These are phyloP conservation scores for Diplodia sapinea DNA, from an alignment of 2,329 filamentous ascomycete species.

Conservation along the genomic window DNA sequence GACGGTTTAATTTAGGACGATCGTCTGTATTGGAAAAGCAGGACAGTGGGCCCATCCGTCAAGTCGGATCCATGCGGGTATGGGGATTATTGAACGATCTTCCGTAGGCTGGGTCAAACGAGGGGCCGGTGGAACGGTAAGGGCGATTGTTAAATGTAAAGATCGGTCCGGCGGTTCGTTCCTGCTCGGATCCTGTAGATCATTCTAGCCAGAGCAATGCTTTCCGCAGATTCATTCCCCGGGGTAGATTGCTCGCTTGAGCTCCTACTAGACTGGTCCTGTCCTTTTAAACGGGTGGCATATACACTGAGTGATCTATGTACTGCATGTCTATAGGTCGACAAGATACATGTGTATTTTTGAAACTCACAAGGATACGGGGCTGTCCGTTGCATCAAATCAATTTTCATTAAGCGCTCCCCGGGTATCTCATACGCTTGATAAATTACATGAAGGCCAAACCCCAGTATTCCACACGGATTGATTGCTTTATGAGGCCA, in stretches of 20 bases:
- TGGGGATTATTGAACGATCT: slow-evolving; percentile 8
- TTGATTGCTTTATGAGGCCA: neutral
- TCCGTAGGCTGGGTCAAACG: slow-evolving; percentile 14
- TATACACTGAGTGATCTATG: neutral
- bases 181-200: neutral
- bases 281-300: neutral
- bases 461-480: neutral
- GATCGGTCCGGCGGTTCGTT: neutral
- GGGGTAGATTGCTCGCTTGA: neutral
- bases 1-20: slow-evolving; percentile 20
- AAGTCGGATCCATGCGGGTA: neutral
- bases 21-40: slow-evolving; percentile 3
- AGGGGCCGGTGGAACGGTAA: neutral
- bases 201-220: neutral
- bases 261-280: neutral
- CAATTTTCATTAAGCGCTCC: slow-evolving; percentile 14
- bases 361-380: neutral
- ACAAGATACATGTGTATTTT: neutral
- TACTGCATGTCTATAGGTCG: neutral
- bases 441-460: slow-evolving; percentile 23
- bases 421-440: slow-evolving; percentile 22
- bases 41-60: slow-evolving; percentile 18
- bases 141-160: neutral
- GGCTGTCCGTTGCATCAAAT: neutral
- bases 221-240: neutral